Conservation (phyloP, 2,329 filamentous ascomycete species). For the Sporothrix curviconia region DNA sequence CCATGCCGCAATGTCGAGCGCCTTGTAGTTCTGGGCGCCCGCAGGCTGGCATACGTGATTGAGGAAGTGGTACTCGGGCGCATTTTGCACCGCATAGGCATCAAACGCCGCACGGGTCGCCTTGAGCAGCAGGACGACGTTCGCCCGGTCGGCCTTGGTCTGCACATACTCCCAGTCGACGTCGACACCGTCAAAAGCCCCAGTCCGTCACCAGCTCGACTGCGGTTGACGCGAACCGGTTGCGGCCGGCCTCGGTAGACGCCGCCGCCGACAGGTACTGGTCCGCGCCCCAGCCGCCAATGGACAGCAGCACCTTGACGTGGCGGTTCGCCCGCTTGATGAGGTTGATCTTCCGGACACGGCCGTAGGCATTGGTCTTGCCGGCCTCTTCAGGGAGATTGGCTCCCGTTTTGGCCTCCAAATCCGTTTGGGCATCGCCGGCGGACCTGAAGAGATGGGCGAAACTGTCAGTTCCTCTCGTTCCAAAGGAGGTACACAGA, state of each 20-base stretch:
- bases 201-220: conserved; percentile 71
- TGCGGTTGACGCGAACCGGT: conserved; percentile 64
- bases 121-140: conserved; percentile 55
- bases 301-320: conserved; percentile 76
- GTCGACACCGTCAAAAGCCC: conserved; percentile 60
- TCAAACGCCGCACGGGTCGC: conserved; percentile 53
- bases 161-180: conserved; percentile 62
- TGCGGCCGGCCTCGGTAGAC: conserved; percentile 62
- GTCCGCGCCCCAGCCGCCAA: conserved; percentile 91
- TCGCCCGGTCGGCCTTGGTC: conserved; percentile 44
- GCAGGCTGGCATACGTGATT: conserved; percentile 58
- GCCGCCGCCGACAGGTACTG: conserved; percentile 71
- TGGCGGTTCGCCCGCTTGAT: conserved; percentile 76
- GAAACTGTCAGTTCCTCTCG: no score
- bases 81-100: conserved; percentile 42
- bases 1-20: conserved; percentile 58
- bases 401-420: no score
- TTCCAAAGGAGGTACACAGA: no score
- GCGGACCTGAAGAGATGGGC: no score
- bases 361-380: conserved; percentile 82
- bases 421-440: no score
- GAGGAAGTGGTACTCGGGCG: conserved; percentile 54
- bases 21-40: conserved; percentile 55
- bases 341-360: conserved; percentile 79
- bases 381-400: conserved; percentile 74